Evolutionary conservation across 331 rosid genomes (phyloP).

Genomic region (Acacia concinna): DNA sequence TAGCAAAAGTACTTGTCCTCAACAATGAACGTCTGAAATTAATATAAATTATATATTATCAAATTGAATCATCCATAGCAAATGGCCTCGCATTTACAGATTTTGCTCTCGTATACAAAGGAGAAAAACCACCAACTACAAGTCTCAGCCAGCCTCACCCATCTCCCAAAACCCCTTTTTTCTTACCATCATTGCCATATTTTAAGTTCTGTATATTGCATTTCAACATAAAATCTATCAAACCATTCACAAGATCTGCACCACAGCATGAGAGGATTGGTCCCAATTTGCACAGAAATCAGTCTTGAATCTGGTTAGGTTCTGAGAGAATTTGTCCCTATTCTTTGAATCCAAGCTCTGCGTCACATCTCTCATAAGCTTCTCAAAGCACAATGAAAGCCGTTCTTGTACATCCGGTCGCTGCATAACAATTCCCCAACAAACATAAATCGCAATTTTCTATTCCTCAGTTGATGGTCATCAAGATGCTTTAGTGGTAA

Average conservation of each 20-base stretch:
- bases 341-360: slow-evolving; percentile 49
- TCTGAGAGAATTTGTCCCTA: slow-evolving; percentile 52
- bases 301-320: slow-evolving; percentile 46
- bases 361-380: slow-evolving; percentile 49
- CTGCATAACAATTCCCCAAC: slow-evolving; percentile 39
- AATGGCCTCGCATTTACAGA: slow-evolving; percentile 26
- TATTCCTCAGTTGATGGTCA: neutral
- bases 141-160: neutral
- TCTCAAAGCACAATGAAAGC: slow-evolving; percentile 49
- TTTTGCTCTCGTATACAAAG: neutral
- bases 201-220: slow-evolving; percentile 6
- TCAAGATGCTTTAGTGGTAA: neutral
- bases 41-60: neutral
- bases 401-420: slow-evolving; percentile 40
- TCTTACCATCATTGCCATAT: neutral
- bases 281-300: slow-evolving; percentile 38
- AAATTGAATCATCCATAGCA: slow-evolving; percentile 7
- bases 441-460: neutral
- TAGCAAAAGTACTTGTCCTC: neutral
- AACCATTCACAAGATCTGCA: neutral
- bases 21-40: neutral
- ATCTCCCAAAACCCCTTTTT: neutral
- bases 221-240: neutral
- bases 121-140: neutral
- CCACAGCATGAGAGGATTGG: neutral